Evolutionary conservation across 1,139 yeast genomes (phyloP).

Genomic region (Yarrowia galli): DNA sequence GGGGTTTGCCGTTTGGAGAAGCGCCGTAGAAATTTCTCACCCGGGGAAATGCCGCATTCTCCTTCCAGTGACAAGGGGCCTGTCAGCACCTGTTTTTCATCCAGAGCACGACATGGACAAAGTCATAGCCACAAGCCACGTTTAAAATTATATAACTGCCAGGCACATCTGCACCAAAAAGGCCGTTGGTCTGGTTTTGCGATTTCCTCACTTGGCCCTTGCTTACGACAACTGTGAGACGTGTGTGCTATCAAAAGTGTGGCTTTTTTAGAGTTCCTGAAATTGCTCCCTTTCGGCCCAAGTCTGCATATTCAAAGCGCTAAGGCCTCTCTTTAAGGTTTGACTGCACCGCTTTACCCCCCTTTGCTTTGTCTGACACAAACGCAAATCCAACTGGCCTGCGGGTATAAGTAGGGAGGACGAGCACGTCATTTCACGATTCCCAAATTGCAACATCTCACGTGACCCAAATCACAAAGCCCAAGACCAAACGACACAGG

Average conservation of each 20-base stretch:
- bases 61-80: background rate
- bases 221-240: background rate
- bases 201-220: background rate
- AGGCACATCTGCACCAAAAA: constrained; percentile 5
- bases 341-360: background rate
- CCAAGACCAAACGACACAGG: background rate
- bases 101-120: constrained; percentile 5
- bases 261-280: constrained; percentile 18
- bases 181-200: background rate
- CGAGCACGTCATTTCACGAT: constrained; percentile 38
- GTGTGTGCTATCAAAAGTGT: constrained; percentile 1
- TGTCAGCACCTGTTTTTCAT: background rate
- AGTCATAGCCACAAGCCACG: constrained; percentile 3
- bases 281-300: constrained; percentile 18
- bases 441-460: constrained; percentile 31
- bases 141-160: constrained; percentile 18
- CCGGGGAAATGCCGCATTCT: constrained; percentile 15
- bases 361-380: constrained; percentile 2
- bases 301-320: background rate
- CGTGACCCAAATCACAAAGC: constrained; percentile 25
- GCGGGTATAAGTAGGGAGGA: constrained; percentile 35
- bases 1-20: background rate
- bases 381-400: background rate
- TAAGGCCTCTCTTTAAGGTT: constrained; percentile 13
- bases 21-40: background rate